Evolutionary conservation across 2,329 filamentous ascomycete genomes (phyloP).

Genomic region (Neonectria ditissima): DNA sequence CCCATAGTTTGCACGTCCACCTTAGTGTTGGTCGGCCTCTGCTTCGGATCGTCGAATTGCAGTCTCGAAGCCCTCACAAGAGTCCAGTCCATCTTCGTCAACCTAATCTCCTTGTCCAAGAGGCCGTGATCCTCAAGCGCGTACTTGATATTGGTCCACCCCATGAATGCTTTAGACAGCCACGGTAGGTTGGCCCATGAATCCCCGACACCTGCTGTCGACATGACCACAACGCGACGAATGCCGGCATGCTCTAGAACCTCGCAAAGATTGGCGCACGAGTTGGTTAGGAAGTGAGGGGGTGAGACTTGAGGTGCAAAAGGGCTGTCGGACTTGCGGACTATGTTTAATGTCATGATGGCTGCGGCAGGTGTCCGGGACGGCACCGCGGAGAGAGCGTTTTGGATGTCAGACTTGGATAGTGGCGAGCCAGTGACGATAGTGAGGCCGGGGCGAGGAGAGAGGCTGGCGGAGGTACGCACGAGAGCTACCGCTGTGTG

Average conservation of each 20-base stretch:
- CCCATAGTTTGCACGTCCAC: slow-evolving; percentile 45
- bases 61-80: slow-evolving; percentile 50
- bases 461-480: slow-evolving; percentile 42
- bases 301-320: slow-evolving; percentile 54
- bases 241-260: slow-evolving; percentile 48
- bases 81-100: slow-evolving; percentile 51
- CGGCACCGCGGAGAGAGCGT: slow-evolving; percentile 39
- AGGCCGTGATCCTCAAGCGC: slow-evolving; percentile 52
- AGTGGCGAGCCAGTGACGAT: slow-evolving; percentile 51
- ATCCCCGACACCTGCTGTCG: slow-evolving; percentile 54
- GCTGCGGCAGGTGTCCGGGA: slow-evolving; percentile 45
- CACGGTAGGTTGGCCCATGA: slow-evolving; percentile 51
- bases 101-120: slow-evolving; percentile 52
- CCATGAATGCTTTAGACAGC: slow-evolving; percentile 52
- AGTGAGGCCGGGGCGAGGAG: slow-evolving; percentile 44
- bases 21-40: background rate
- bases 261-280: slow-evolving; percentile 50
- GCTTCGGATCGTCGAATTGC: slow-evolving; percentile 46
- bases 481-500: slow-evolving; percentile 55
- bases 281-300: slow-evolving; percentile 54
- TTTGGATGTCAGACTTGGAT: slow-evolving; percentile 49
- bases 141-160: slow-evolving; percentile 55
- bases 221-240: slow-evolving; percentile 53
- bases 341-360: slow-evolving; percentile 55
- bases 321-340: slow-evolving; percentile 55